Percentiles rank a stretch among this genome's conserved stretches.
Evolutionary conservation across 345 rosid genomes (phyloP).

Genomic region (Aquilaria malaccensis): DNA sequence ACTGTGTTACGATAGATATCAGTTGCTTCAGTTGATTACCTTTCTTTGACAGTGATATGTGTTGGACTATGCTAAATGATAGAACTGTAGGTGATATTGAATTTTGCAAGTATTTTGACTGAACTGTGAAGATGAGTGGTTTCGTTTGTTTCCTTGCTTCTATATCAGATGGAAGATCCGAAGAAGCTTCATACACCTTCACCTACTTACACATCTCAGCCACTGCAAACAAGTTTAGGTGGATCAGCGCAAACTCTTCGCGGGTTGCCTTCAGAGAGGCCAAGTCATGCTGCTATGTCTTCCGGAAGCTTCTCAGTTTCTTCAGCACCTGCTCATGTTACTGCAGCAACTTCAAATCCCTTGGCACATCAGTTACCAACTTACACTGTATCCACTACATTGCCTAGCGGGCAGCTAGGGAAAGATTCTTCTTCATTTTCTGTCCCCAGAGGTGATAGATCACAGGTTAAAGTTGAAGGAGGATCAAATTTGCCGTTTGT

Average conservation of each 20-base stretch:
- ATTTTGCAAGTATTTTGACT: not conserved
- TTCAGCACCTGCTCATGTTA: constrained; percentile 23
- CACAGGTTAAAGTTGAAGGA: constrained; percentile 38
- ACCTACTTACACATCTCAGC: constrained; percentile 38
- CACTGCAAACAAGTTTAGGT: constrained; percentile 34
- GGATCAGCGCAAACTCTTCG: constrained; percentile 11
- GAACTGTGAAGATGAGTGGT: not conserved
- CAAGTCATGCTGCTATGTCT: constrained; percentile 24
- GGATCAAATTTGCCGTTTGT: constrained; percentile 38
- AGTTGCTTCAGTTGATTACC: too few relatives aligned
- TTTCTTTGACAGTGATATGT: too few relatives aligned
- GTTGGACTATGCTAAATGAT: too few relatives aligned
- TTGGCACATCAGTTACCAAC: constrained; percentile 33
- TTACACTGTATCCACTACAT: constrained; percentile 27
- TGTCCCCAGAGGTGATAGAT: constrained; percentile 40
- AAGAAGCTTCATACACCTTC: constrained; percentile 36
- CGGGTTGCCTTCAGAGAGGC: constrained; percentile 23
- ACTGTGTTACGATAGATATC: too few relatives aligned
- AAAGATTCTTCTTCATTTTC: constrained; percentile 38
- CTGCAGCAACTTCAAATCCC: constrained; percentile 27
- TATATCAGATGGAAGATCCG: constrained; percentile 71
- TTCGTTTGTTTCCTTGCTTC: constrained; percentile 11
- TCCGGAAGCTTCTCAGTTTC: constrained; percentile 36
- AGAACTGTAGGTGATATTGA: too few relatives aligned
- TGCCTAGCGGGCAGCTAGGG: constrained; percentile 31